A percentile compares a stretch with the other conserved stretches of the same genome.
Evolutionary conservation across 495 filamentous ascomycete species (phyloP).

Genomic region (Podospora comata): DNA sequence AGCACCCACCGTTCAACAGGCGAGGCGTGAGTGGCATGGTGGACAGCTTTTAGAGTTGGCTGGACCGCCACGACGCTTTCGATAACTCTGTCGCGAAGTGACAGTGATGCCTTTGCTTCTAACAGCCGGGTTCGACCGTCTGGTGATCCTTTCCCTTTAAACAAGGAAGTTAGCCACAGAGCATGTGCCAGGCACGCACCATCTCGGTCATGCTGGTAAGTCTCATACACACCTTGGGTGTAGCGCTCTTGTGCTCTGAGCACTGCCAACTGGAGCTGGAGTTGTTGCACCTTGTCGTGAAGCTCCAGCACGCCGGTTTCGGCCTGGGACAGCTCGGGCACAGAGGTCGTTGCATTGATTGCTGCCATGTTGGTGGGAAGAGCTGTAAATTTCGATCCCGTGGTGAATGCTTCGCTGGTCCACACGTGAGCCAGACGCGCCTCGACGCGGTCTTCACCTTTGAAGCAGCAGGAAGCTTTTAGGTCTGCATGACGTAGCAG

Average conservation of each 20-base stretch:
- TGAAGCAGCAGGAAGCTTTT: not conserved
- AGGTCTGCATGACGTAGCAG: not conserved
- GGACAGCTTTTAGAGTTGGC: conserved; percentile 72
- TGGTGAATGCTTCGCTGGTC: not conserved
- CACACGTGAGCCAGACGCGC: not conserved
- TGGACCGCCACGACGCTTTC: conserved; percentile 64
- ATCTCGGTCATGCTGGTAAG: no score
- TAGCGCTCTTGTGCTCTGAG: conserved; percentile 49
- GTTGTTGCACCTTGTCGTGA: conserved; percentile 65
- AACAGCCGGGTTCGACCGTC: conserved; percentile 62
- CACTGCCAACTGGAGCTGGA: conserved; percentile 66
- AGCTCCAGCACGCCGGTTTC: conserved; percentile 64
- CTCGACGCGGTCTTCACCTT: not conserved
- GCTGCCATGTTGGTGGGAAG: conserved; percentile 15
- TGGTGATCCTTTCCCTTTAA: not conserved
- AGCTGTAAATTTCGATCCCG: not conserved
- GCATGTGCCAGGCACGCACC: not conserved
- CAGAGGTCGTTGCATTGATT: not conserved
- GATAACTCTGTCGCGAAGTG: conserved; percentile 62
- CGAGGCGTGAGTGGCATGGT: conserved; percentile 61
- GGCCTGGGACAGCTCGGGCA: conserved; percentile 31
- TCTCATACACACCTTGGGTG: not conserved
- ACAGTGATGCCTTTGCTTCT: conserved; percentile 64
- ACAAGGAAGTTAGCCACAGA: not conserved
- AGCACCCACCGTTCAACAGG: conserved; percentile 62